phyloP scores from a whole-genome alignment of 2,329 filamentous ascomycete species.

The Xylariaceae sp. region DNA sequence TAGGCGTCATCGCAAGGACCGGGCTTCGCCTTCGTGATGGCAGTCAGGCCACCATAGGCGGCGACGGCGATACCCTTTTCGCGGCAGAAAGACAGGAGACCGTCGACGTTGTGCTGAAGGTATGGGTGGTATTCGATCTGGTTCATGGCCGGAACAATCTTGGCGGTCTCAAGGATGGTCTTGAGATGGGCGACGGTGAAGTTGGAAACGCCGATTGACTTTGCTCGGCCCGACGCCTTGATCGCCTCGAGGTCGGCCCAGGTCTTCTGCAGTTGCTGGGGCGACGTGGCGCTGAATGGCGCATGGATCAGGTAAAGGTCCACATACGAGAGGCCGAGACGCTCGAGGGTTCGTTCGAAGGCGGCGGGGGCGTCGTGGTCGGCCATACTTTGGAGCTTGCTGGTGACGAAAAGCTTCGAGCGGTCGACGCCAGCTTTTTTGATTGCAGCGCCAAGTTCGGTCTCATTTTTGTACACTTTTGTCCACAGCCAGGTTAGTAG shows the following conservation, averaged over 20 bases:
- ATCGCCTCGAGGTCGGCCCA: slow-evolving; percentile 62
- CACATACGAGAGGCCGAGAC: slow-evolving; percentile 63
- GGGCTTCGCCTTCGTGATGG: slow-evolving; percentile 38
- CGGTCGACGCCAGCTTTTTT: slow-evolving; percentile 59
- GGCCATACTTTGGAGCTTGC: slow-evolving; percentile 45
- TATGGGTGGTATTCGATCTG: slow-evolving; percentile 81
- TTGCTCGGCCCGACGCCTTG: slow-evolving; percentile 58
- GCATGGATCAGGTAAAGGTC: slow-evolving; percentile 64
- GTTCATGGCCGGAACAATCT: slow-evolving; percentile 62
- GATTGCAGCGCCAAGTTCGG: slow-evolving; percentile 67
- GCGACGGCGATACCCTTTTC: slow-evolving; percentile 51
- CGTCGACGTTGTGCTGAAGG: slow-evolving; percentile 51
- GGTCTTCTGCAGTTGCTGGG: slow-evolving; percentile 49
- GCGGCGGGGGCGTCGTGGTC: slow-evolving; percentile 42
- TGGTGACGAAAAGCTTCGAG: slow-evolving; percentile 62
- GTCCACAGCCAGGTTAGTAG: slow-evolving; percentile 8
- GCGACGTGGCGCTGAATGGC: slow-evolving; percentile 47
- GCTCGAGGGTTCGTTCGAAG: slow-evolving; percentile 55
- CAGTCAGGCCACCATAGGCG: slow-evolving; percentile 51
- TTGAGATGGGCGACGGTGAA: slow-evolving; percentile 56
- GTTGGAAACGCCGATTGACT: slow-evolving; percentile 74
- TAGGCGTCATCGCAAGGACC: slow-evolving; percentile 52
- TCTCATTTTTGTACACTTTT: slow-evolving; percentile 57
- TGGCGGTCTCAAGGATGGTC: slow-evolving; percentile 51
- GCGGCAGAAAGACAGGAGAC: slow-evolving; percentile 52